Evolutionary conservation across 2,329 filamentous ascomycete species (phyloP), one percentile per base, ranked within the genome.

Genomic region (Aspergillus thermomutatus): DNA sequence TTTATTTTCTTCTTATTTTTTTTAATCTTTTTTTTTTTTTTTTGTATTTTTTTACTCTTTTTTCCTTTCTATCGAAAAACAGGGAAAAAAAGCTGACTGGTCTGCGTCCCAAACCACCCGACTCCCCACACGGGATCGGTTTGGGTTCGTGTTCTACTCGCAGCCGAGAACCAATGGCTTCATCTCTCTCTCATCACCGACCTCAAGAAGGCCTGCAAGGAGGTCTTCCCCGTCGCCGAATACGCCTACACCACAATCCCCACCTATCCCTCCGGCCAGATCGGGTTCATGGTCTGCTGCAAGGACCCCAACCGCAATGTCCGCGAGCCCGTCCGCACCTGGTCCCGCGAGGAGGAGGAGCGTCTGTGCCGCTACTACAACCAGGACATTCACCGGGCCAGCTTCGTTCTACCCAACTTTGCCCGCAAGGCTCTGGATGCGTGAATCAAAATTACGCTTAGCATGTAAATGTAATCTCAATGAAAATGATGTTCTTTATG

Each of bases 271-370:
- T 96, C 91, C 56, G 94, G 94, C 75, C 94, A 99, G 83, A 99
- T 99, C 72, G 94, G 94, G 75, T 99, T 99, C 88, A 97, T 99
- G 92, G 91, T 99, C 74, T 97, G 94, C 87, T 90, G 84, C 88
- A 97, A 99, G 87, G 93, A 97, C 75, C 81, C 87, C 75, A 86
- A 79, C 73, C 86, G 87, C 76, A 85, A 99, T 79, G 84, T 97
- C 74, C 91, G 85, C 77, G 90, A 87, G 78, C 94, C 94, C 53
- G 73, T 97, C 61, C 89, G 94, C 72, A 82, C 79, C 69, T 96
- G 92, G 88, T 82, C 86, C 62, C 74, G 83, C 63, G 92, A 95
- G 79, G 92, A 97, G 79, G 94, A 99, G 85, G 87, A 91, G 72
- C 88, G 91, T 78, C 82, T 93, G 69, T 96, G 91, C 89, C 86